phyloP scores from a whole-genome alignment of 495 filamentous ascomycete species.

The Parachaetomium inaequale region DNA sequence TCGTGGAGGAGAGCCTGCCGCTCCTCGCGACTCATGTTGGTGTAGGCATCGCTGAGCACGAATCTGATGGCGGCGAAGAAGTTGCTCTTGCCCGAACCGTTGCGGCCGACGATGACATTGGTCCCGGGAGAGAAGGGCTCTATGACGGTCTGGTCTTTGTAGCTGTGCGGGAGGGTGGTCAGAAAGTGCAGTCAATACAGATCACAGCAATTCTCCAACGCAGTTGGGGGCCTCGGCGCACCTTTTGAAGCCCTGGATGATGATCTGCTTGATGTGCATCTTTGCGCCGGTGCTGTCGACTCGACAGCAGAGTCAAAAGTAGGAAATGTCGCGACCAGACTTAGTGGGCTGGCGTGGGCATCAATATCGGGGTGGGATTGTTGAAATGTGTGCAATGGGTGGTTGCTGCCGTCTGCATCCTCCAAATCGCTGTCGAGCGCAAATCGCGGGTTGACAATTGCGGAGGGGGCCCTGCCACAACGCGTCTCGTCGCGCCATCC shows the following conservation, averaged over 20 bases:
- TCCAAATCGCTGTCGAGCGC: conserved; percentile 2
- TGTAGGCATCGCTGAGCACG: conserved; percentile 96
- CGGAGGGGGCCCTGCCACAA: conserved; percentile 13
- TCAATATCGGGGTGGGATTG: conserved; percentile 8
- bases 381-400: not conserved
- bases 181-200: conserved; percentile 12
- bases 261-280: conserved; percentile 99
- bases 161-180: conserved; percentile 53
- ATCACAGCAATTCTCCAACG: not conserved
- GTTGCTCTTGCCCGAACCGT: conserved; percentile 98
- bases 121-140: conserved; percentile 97
- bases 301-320: conserved; percentile 30
- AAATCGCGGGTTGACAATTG: conserved; percentile 11
- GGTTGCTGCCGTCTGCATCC: conserved; percentile 12
- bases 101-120: conserved; percentile 98
- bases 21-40: conserved; percentile 92
- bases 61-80: conserved; percentile 99
- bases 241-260: conserved; percentile 99
- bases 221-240: conserved; percentile 37
- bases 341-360: conserved; percentile 6
- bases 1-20: conserved; percentile 93
- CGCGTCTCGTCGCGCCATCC: conserved; percentile 20
- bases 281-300: conserved; percentile 39
- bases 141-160: conserved; percentile 98
- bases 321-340: conserved; percentile 6